Conservation (phyloP, 257 asterid species). For the Avicennia marina region DNA sequence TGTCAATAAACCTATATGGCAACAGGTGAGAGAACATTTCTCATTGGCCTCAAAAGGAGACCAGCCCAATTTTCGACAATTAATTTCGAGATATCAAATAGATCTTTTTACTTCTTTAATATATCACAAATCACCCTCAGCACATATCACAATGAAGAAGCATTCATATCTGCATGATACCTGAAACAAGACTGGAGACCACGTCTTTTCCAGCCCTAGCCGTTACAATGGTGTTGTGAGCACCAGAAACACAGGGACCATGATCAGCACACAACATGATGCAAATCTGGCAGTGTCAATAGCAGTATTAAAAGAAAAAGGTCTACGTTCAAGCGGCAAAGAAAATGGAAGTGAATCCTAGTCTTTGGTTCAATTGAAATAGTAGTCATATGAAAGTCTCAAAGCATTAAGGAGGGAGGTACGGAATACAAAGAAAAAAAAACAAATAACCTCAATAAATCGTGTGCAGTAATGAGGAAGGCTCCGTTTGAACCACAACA, state of each 20-base stretch:
- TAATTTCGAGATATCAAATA: too few species aligned
- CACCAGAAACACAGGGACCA: constrained; percentile 99
- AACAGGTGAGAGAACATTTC: too few species aligned
- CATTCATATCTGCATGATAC: too few species aligned
- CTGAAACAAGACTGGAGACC: constrained; percentile 96
- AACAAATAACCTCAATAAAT: constrained; percentile 69
- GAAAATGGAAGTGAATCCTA: too few species aligned
- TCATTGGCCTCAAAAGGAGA: too few species aligned
- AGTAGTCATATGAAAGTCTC: not conserved
- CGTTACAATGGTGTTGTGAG: constrained; percentile 95
- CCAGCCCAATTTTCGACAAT: too few species aligned
- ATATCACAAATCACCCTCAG: too few species aligned
- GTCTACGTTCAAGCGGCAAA: not conserved
- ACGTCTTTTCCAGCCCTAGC: constrained; percentile 99
- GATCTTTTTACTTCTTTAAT: too few species aligned
- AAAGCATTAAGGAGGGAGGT: not conserved
- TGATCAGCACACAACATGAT: constrained; percentile 99
- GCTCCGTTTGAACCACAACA: constrained; percentile 96
- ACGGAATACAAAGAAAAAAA: constrained; percentile 4
- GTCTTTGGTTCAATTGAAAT: too few species aligned
- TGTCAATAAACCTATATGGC: constrained; percentile 72
- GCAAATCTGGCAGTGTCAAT: constrained; percentile 63
- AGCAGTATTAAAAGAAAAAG: constrained; percentile 12
- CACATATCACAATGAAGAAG: too few species aligned
- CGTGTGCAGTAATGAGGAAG: constrained; percentile 96